Conservation (phyloP, 371 early-diverging fungal species). For the Rhizomucor miehei region DNA sequence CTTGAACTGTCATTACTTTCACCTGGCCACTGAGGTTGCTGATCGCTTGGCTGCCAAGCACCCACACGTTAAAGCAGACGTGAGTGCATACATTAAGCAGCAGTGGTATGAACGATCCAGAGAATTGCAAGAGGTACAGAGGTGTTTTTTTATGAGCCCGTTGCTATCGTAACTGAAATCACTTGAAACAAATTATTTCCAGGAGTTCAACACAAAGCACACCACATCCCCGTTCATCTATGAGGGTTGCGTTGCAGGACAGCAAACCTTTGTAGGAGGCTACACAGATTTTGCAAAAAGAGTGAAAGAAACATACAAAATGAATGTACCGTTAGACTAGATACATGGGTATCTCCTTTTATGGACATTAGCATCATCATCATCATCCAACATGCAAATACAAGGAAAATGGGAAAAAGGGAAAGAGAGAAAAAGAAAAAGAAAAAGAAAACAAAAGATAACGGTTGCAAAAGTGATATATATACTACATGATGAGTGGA, state of each 20-base stretch:
- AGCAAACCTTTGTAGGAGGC: constrained; percentile 43
- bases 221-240: constrained; percentile 55
- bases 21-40: constrained; percentile 39
- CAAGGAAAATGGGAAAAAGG: not conserved
- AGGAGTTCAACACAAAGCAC: constrained; percentile 39
- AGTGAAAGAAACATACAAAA: constrained; percentile 27
- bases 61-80: constrained; percentile 41
- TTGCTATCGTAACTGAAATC: not conserved
- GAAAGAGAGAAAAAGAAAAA: not conserved
- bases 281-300: constrained; percentile 47
- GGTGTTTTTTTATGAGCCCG: too few relatives aligned
- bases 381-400: not conserved
- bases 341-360: too few relatives aligned
- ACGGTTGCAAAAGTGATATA: not conserved
- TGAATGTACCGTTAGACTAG: constrained; percentile 24
- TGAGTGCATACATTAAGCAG: constrained; percentile 39
- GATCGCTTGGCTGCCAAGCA: constrained; percentile 32
- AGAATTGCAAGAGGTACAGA: constrained; percentile 41
- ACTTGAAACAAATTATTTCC: not conserved
- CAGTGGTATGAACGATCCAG: constrained; percentile 42
- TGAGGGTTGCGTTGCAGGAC: constrained; percentile 39
- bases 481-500: not conserved
- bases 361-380: too few relatives aligned
- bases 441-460: not conserved
- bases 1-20: constrained; percentile 42